A percentile compares a stretch with the other conserved stretches of the same genome.
Evolutionary conservation across 2,329 filamentous ascomycete genomes (phyloP).

Genomic region (Mycocentrospora acerina): DNA sequence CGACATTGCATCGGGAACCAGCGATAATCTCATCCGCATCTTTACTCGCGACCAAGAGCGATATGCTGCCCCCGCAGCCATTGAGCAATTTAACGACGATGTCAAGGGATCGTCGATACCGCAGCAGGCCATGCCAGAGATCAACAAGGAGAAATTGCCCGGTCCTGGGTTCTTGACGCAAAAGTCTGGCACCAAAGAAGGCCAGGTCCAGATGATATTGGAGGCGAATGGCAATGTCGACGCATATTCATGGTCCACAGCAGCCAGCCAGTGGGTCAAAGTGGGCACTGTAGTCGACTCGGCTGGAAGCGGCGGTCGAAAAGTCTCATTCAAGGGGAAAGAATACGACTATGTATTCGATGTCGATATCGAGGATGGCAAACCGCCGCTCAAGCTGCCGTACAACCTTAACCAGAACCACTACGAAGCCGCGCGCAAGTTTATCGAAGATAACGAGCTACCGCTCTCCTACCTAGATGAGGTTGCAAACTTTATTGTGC

Average conservation of each 20-base stretch:
- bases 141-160: slow-evolving; percentile 91
- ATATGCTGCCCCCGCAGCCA: slow-evolving; percentile 66
- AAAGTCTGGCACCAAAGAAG: slow-evolving; percentile 90
- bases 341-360: slow-evolving; percentile 97
- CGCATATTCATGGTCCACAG: slow-evolving; percentile 81
- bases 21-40: slow-evolving; percentile 80
- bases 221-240: slow-evolving; percentile 79
- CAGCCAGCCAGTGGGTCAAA: slow-evolving; percentile 70
- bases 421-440: slow-evolving; percentile 88
- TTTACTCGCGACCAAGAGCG: slow-evolving; percentile 75
- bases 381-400: slow-evolving; percentile 88
- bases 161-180: slow-evolving; percentile 81
- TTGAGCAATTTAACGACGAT: slow-evolving; percentile 76
- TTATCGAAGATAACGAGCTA: slow-evolving; percentile 84
- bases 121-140: slow-evolving; percentile 71
- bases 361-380: slow-evolving; percentile 92
- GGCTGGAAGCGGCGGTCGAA: slow-evolving; percentile 72
- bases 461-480: slow-evolving; percentile 86
- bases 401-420: slow-evolving; percentile 92
- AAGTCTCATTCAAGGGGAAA: slow-evolving; percentile 70
- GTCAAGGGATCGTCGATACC: slow-evolving; percentile 84
- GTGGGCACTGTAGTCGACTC: slow-evolving; percentile 95
- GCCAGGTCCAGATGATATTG: slow-evolving; percentile 89
- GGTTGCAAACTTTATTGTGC: slow-evolving; percentile 87
- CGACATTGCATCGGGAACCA: slow-evolving; percentile 91